A percentile compares a stretch with the other conserved stretches of the same genome.
Conservation (phyloP, 352 stramenopile genomes). For the Pythium myriotylum region DNA sequence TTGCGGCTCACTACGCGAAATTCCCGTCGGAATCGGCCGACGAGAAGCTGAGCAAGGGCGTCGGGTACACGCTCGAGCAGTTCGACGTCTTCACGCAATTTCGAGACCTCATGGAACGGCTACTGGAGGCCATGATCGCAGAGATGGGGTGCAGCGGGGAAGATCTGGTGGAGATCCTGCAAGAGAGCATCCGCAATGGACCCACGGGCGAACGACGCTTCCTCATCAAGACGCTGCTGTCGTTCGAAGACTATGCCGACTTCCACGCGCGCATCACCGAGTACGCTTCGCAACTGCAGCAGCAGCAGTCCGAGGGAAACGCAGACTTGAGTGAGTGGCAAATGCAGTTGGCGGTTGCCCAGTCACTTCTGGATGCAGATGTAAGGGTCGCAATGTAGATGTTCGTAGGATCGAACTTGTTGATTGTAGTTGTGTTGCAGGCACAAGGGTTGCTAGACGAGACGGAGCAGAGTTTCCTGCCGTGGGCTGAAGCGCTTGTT, state of each 20-base stretch:
- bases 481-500: conserved; percentile 68
- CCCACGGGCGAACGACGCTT: conserved; percentile 53
- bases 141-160: conserved; percentile 66
- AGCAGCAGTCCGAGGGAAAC: conserved; percentile 26
- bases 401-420: too few species aligned
- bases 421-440: conserved; percentile 20
- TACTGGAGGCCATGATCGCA: conserved; percentile 58
- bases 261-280: conserved; percentile 63
- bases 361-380: conserved; percentile 65
- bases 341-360: conserved; percentile 66
- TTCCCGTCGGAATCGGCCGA: conserved; percentile 36
- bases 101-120: conserved; percentile 65
- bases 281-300: conserved; percentile 38
- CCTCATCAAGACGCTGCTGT: conserved; percentile 70
- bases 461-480: conserved; percentile 50
- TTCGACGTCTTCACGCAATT: conserved; percentile 73
- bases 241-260: conserved; percentile 66
- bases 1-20: conserved; percentile 53
- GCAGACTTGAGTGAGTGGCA: conserved; percentile 46
- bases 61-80: conserved; percentile 53
- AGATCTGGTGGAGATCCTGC: conserved; percentile 52
- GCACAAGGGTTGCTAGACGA: conserved; percentile 51
- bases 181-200: conserved; percentile 37
- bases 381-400: conserved; percentile 28
- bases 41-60: conserved; percentile 32